phyloP scores from a whole-genome alignment of 129 eudicot species.

The Dittrichia graveolens region DNA sequence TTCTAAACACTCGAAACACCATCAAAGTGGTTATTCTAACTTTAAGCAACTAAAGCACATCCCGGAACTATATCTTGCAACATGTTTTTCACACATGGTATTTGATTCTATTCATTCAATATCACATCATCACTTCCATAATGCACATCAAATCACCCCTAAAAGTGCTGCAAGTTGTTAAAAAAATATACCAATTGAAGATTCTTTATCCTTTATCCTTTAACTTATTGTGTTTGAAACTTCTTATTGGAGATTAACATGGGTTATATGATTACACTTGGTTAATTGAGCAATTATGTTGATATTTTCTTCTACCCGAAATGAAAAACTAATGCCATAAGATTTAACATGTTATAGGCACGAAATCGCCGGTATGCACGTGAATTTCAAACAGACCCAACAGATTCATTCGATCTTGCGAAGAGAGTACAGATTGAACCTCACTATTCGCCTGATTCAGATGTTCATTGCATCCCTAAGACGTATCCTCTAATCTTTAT shows the following conservation, averaged over 20 bases:
- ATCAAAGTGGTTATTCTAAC: not conserved
- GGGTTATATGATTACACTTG: not conserved
- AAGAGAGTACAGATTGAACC: conserved; percentile 47
- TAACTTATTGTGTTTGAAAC: conserved; percentile 3
- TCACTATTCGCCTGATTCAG: conserved; percentile 42
- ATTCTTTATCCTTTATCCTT: conserved; percentile 15
- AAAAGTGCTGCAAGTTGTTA: conserved; percentile 9
- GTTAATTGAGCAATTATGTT: conserved; percentile 11
- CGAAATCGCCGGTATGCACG: conserved; percentile 51
- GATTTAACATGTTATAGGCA: conserved; percentile 41
- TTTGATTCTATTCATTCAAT: not conserved
- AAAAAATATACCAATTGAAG: not conserved
- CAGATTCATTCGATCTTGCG: conserved; percentile 36
- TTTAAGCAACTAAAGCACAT: not conserved
- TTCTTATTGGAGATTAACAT: not conserved
- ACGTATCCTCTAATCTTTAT: conserved; percentile 49
- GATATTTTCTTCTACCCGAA: conserved; percentile 13
- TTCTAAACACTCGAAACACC: not conserved
- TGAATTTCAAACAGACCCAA: conserved; percentile 49
- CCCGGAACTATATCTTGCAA: not conserved
- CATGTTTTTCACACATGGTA: not conserved
- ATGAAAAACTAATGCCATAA: conserved; percentile 1
- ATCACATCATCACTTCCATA: not conserved
- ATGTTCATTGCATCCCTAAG: conserved; percentile 42
- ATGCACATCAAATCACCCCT: conserved; percentile 4